Evolutionary conservation across 495 filamentous ascomycete species (phyloP), one percentile per base, ranked within the genome.

Genomic region (Aspergillus steynii): DNA sequence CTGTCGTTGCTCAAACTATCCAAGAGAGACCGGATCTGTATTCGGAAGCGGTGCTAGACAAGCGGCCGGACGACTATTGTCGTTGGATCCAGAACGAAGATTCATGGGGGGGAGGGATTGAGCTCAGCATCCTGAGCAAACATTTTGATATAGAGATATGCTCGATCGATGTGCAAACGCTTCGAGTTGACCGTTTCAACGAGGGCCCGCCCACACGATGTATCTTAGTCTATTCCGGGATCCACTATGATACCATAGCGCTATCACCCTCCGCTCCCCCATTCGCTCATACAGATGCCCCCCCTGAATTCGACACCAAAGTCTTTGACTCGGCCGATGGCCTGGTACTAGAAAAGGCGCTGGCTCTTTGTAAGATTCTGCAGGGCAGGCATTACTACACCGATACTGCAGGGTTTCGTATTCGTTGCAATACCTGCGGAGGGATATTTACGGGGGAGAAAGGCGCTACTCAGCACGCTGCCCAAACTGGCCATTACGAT

Each of bases 221-320:
- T 72, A 86, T 98, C 45, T 77, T 99, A 31, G 86, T 97, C 2
- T 99, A 97, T 73, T 93, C 90, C 0, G 93, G 92, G 0, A 94
- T 98, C 56, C 95, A 99, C 68, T 99, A 99, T 71, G 95, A 99
- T 72, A 86, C 89, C n/a, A 86, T 97, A 54, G 90, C 89, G 0
- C 81, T 96, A 65, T 85, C 83, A 9, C 88, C 89, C 1, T 84
- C 82, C 14, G 83, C 86, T 60, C 81, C 84, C 27, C 83, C 83
- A 7, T 78, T 82, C 54, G 78, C 74, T 49, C 80, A 80, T 60
- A 77, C 88, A 9, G 79, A 85, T 60, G 77, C 83, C 12, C 82
- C 86, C 9, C 80, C 91, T 4, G 85, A 92, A 26, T 83, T 87
- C 55, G 95, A 99, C 65, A 83, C 86, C 28, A 90, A 90, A 51